These are phyloP conservation scores for Naumovozyma dairenensis DNA, from an alignment of 805 yeast species.

Conservation along the genomic window DNA sequence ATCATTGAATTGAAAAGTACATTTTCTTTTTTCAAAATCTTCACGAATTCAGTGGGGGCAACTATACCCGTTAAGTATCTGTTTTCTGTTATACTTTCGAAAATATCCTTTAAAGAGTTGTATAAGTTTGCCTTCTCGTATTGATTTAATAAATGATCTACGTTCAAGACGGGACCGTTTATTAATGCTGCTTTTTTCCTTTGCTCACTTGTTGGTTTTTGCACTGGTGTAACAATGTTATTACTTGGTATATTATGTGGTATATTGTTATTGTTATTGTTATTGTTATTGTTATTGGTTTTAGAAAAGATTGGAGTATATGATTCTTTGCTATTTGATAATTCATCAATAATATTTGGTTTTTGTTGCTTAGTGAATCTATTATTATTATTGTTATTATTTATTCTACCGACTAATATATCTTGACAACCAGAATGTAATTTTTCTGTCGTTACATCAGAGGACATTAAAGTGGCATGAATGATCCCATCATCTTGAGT, in stretches of 20 bases:
- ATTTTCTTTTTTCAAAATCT: constrained; percentile 70
- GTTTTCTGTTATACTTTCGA: constrained; percentile 73
- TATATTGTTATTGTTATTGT: background rate
- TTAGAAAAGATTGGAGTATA: no score
- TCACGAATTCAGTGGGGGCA: constrained; percentile 67
- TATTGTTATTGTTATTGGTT: background rate
- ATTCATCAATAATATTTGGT: background rate
- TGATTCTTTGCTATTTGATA: background rate
- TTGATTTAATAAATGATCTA: constrained; percentile 50
- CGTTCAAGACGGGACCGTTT: constrained; percentile 73
- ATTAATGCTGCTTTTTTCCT: constrained; percentile 69
- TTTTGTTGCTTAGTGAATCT: background rate
- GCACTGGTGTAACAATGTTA: no score
- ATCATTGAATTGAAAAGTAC: constrained; percentile 77
- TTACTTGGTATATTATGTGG: no score
- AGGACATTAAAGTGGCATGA: constrained; percentile 19
- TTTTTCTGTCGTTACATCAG: constrained; percentile 22
- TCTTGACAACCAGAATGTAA: constrained; percentile 21
- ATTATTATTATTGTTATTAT: background rate
- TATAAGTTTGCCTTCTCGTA: constrained; percentile 37
- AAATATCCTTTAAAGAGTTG: constrained; percentile 71
- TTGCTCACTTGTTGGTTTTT: constrained; percentile 42
- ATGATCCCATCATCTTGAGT: constrained; percentile 1
- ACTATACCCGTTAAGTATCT: constrained; percentile 67
- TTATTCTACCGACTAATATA: constrained; percentile 23